Percentiles rank a stretch among this genome's conserved stretches.
phyloP scores from a whole-genome alignment of 2,329 filamentous ascomycete species.

The Alternaria panax region DNA sequence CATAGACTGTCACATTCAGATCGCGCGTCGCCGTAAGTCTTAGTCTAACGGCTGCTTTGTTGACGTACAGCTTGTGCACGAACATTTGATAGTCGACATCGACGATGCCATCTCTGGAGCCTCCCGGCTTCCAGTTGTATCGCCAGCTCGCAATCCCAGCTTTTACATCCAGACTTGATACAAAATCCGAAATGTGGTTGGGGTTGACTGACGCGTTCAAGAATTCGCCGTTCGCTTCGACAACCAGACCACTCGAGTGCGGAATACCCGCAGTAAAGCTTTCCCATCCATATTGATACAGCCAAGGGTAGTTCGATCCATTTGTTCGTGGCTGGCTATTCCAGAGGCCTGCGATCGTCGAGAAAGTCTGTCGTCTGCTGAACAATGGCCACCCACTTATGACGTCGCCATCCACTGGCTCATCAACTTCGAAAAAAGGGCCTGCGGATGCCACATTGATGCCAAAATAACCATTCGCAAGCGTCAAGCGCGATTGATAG shows the following conservation, averaged over 20 bases:
- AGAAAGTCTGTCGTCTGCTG: constrained; percentile 68
- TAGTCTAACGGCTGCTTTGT: constrained; percentile 67
- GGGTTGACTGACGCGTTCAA: constrained; percentile 68
- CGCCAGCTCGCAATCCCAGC: constrained; percentile 69
- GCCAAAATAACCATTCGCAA: constrained; percentile 68
- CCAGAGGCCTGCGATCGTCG: constrained; percentile 73
- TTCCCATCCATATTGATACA: constrained; percentile 73
- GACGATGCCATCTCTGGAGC: constrained; percentile 55
- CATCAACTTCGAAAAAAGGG: constrained; percentile 67
- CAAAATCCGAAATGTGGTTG: constrained; percentile 66
- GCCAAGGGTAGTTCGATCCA: constrained; percentile 71
- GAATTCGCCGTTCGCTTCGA: constrained; percentile 62
- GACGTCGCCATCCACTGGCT: constrained; percentile 58
- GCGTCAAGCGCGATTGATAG: constrained; percentile 64
- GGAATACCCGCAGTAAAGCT: constrained; percentile 75
- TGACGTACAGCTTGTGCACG: constrained; percentile 68
- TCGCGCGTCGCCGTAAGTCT: constrained; percentile 64
- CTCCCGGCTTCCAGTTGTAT: constrained; percentile 69
- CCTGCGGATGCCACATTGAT: constrained; percentile 69
- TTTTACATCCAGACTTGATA: constrained; percentile 67
- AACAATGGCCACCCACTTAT: constrained; percentile 74
- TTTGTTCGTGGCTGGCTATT: constrained; percentile 66
- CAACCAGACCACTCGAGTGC: constrained; percentile 68
- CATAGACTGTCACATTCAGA: constrained; percentile 66
- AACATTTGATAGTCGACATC: constrained; percentile 71